Evolutionary conservation across 2,329 filamentous ascomycete genomes (phyloP).

Genomic region (Colletotrichum cuscutae): DNA sequence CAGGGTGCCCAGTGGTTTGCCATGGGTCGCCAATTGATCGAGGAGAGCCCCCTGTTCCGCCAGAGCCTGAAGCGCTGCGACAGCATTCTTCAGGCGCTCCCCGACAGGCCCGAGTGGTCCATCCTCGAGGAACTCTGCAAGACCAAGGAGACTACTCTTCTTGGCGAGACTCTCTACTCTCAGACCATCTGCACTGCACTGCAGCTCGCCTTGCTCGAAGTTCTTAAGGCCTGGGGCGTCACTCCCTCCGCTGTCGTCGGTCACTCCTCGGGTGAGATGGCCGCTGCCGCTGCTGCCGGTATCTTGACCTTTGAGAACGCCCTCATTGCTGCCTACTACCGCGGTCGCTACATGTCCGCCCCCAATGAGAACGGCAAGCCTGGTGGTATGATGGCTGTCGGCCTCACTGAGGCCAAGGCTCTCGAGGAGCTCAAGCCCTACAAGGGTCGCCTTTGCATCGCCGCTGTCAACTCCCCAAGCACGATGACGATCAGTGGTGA

Average conservation of each 20-base stretch:
- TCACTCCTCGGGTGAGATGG: slow-evolving; percentile 57
- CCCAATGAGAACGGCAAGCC: slow-evolving; percentile 37
- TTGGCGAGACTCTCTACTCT: slow-evolving; percentile 42
- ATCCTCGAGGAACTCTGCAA: slow-evolving; percentile 45
- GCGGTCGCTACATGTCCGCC: slow-evolving; percentile 43
- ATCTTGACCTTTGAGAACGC: slow-evolving; percentile 45
- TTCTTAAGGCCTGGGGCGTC: slow-evolving; percentile 36
- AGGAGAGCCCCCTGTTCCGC: slow-evolving; percentile 42
- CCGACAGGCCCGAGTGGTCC: slow-evolving; percentile 43
- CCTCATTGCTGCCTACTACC: slow-evolving; percentile 43
- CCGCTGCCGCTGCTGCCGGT: slow-evolving; percentile 52
- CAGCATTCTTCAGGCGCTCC: slow-evolving; percentile 41
- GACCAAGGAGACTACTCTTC: slow-evolving; percentile 39
- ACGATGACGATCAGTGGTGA: slow-evolving; percentile 44
- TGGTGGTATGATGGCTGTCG: slow-evolving; percentile 53
- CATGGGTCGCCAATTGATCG: slow-evolving; percentile 40
- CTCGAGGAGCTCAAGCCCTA: slow-evolving; percentile 39
- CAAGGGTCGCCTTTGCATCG: slow-evolving; percentile 44
- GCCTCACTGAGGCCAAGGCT: slow-evolving; percentile 39
- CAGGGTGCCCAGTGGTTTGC: slow-evolving; percentile 41
- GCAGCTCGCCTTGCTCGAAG: background rate
- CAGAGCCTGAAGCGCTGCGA: slow-evolving; percentile 41
- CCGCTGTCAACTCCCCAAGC: slow-evolving; percentile 44
- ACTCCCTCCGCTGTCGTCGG: slow-evolving; percentile 48
- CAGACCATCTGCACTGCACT: slow-evolving; percentile 41